Evolutionary conservation across 2,329 filamentous ascomycete genomes (phyloP).

Genomic region (Xylariomycetidae sp.): DNA sequence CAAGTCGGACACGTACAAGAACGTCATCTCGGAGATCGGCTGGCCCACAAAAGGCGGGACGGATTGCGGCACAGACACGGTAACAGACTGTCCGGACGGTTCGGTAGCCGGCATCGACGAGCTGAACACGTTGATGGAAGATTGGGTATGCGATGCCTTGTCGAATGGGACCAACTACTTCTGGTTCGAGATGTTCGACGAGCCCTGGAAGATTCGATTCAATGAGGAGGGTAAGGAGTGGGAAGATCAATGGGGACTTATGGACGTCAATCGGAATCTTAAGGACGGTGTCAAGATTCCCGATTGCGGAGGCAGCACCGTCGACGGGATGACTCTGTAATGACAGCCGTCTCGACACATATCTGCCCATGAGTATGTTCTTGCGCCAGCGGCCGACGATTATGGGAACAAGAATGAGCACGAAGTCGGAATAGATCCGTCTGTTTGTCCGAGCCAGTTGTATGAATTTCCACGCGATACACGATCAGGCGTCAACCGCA

Average conservation of each 20-base stretch:
- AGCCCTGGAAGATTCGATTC: conserved; percentile 85
- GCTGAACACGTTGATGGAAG: conserved; percentile 80
- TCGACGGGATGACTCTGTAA: conserved; percentile 31
- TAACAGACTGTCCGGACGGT: conserved; percentile 54
- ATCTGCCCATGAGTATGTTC: too few species aligned
- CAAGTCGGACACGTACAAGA: conserved; percentile 56
- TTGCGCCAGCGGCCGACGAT: too few species aligned
- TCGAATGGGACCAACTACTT: conserved; percentile 87
- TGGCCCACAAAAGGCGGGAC: conserved; percentile 85
- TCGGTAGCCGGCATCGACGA: conserved; percentile 74
- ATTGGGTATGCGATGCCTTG: conserved; percentile 79
- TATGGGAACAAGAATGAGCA: too few species aligned
- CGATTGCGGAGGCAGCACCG: conserved; percentile 73
- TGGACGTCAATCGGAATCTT: conserved; percentile 79
- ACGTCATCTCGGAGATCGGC: conserved; percentile 85
- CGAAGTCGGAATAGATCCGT: too few species aligned
- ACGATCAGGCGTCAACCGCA: too few species aligned
- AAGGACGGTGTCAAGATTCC: conserved; percentile 84
- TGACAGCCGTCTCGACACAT: neutral
- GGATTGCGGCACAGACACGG: conserved; percentile 58
- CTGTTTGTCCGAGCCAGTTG: too few species aligned
- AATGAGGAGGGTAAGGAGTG: conserved; percentile 67
- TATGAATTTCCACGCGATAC: too few species aligned
- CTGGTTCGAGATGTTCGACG: conserved; percentile 96
- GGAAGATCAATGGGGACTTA: conserved; percentile 94